Percentiles rank a stretch among this genome's conserved stretches.
These are phyloP conservation scores for Erysimum pusillum DNA, from an alignment of 441 rosid species.

Conservation along the genomic window DNA sequence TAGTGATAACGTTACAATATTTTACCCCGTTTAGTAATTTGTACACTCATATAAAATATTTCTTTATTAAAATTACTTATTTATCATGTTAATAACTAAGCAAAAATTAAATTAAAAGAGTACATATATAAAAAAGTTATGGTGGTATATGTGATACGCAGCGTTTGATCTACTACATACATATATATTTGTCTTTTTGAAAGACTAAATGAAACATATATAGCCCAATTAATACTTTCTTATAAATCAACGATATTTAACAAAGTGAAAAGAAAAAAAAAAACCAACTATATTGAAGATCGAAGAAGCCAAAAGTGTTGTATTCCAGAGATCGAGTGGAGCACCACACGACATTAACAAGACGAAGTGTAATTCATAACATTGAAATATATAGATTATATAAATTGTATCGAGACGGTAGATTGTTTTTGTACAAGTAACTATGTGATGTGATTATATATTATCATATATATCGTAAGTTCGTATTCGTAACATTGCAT, in stretches of 20 bases:
- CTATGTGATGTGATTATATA: too few species aligned
- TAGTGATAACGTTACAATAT: background rate
- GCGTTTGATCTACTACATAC: background rate
- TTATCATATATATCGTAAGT: too few species aligned
- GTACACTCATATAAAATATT: too few species aligned
- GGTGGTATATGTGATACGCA: background rate
- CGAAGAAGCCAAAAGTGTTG: slow-evolving; percentile 1
- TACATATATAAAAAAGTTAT: background rate
- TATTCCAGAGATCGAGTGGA: background rate
- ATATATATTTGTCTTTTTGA: background rate
- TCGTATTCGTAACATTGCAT: too few species aligned
- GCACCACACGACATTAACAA: background rate
- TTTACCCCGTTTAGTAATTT: too few species aligned
- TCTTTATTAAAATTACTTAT: too few species aligned
- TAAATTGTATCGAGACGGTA: background rate
- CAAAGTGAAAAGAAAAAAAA: background rate
- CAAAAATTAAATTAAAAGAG: background rate
- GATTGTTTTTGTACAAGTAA: background rate
- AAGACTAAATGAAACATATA: background rate
- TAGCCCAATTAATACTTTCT: too few species aligned
- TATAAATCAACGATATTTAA: background rate
- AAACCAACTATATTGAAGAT: background rate
- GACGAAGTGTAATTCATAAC: background rate
- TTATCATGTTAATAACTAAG: background rate
- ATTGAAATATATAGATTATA: background rate